These are phyloP conservation scores for Podosphaera xanthii DNA, from an alignment of 2,329 filamentous ascomycete genomes.

Conservation along the genomic window DNA sequence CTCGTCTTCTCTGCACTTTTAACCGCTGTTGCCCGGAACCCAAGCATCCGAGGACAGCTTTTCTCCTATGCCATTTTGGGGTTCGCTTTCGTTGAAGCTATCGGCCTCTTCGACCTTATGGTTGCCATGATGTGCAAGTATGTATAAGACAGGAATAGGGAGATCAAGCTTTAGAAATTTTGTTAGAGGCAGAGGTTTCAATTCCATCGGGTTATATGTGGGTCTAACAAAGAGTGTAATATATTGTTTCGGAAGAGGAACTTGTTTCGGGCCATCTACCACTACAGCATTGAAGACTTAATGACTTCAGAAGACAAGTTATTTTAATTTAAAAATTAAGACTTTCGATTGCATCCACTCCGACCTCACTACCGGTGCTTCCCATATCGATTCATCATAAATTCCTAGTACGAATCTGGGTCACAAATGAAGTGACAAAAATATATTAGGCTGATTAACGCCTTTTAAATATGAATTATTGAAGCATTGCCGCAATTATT, in stretches of 20 bases:
- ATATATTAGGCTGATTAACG: too few species aligned
- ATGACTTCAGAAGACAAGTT: too few species aligned
- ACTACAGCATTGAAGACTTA: too few species aligned
- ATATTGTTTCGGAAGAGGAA: not conserved
- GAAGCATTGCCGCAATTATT: too few species aligned
- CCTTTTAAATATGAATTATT: too few species aligned
- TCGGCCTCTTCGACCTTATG: conserved; percentile 75
- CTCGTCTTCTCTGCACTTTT: conserved; percentile 81
- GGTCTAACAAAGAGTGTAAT: not conserved
- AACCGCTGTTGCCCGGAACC: conserved; percentile 81
- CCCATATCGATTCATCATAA: too few species aligned
- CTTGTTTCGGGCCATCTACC: too few species aligned
- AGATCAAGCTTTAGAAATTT: not conserved
- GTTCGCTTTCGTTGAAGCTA: conserved; percentile 88
- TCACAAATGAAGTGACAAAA: too few species aligned
- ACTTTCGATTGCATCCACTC: too few species aligned
- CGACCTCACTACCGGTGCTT: too few species aligned
- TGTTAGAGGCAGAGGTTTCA: not conserved
- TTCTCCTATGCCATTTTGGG: conserved; percentile 91
- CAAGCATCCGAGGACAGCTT: conserved; percentile 80
- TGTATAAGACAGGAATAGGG: conserved; percentile 21
- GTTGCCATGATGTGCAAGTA: conserved; percentile 88
- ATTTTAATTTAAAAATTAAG: too few species aligned
- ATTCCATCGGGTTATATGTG: not conserved
- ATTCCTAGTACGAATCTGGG: too few species aligned